Conservation (phyloP, 1,139 yeast species). For the Pichia sp. region DNA sequence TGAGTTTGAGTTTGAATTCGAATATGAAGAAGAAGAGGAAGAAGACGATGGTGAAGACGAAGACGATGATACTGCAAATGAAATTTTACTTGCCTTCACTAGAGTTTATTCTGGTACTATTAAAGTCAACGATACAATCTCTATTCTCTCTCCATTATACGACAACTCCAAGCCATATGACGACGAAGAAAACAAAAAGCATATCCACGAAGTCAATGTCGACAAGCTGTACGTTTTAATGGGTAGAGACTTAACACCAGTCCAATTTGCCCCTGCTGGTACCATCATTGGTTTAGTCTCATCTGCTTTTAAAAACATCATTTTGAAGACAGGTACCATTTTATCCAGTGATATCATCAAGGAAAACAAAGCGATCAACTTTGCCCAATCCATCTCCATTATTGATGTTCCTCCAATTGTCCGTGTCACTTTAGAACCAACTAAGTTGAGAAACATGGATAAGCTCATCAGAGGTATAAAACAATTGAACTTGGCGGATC, state of each 20-base stretch:
- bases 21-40: conserved; percentile 37
- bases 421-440: conserved; percentile 93
- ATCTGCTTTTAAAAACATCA: conserved; percentile 57
- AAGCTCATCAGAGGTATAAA: conserved; percentile 77
- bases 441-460: conserved; percentile 76
- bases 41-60: conserved; percentile 36
- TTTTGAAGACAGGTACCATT: conserved; percentile 86
- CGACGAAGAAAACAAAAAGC: conserved; percentile 35
- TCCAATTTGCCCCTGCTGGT: conserved; percentile 89
- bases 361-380: conserved; percentile 46
- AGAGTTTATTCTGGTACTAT: conserved; percentile 87
- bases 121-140: conserved; percentile 67
- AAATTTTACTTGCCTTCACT: conserved; percentile 80
- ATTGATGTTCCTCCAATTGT: conserved; percentile 81
- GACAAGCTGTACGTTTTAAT: conserved; percentile 76
- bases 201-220: conserved; percentile 52
- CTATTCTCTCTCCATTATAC: conserved; percentile 84
- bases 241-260: conserved; percentile 86
- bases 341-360: conserved; percentile 44
- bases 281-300: conserved; percentile 96
- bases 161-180: conserved; percentile 63
- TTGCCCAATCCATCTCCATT: conserved; percentile 58
- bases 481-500: conserved; percentile 83
- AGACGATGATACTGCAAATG: conserved; percentile 45
- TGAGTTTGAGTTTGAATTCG: conserved; percentile 32